Conservation (phyloP, 257 asterid genomes). For the Penstemon barbatus region DNA sequence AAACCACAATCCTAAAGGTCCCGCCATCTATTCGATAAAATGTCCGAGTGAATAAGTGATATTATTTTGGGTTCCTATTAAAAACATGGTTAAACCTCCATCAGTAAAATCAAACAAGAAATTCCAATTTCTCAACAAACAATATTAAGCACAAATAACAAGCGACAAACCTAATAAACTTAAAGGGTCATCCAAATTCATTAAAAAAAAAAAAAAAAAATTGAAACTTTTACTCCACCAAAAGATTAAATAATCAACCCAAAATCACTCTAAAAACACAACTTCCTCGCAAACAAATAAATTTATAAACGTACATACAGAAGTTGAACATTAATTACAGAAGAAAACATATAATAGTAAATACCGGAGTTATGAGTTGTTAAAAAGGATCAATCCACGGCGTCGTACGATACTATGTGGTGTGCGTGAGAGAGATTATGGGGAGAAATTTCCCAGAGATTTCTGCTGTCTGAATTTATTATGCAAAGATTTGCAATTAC, state of each 20-base stretch:
- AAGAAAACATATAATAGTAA: constrained; percentile 11
- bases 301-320: neutral
- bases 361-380: constrained; percentile 35
- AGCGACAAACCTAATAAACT: neutral
- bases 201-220: neutral
- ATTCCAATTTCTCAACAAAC: no score
- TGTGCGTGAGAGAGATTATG: constrained; percentile 6
- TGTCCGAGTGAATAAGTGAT: no score
- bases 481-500: neutral
- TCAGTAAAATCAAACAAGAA: no score
- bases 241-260: constrained; percentile 17
- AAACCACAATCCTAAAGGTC: neutral
- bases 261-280: constrained; percentile 1
- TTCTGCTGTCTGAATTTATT: constrained; percentile 24
- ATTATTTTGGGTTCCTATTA: no score
- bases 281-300: neutral
- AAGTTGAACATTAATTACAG: neutral
- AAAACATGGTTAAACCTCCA: no score
- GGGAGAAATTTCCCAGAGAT: constrained; percentile 51
- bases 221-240: constrained; percentile 15
- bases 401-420: constrained; percentile 28
- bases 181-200: neutral
- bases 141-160: no score
- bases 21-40: no score
- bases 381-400: constrained; percentile 21